phyloP scores from a whole-genome alignment of 495 filamentous ascomycete genomes.

The Viridothelium virens region DNA sequence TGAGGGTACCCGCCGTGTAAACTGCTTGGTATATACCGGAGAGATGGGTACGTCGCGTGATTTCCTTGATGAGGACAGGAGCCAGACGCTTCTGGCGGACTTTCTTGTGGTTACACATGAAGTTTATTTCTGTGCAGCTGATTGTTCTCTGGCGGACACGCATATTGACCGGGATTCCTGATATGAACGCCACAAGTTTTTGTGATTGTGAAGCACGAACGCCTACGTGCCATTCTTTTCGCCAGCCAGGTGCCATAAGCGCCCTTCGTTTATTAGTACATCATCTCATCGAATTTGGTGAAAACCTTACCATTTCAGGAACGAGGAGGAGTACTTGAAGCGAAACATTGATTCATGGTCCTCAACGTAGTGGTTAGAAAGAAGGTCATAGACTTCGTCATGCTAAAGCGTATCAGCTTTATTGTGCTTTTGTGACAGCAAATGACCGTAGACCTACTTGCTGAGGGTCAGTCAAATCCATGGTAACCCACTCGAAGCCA shows the following conservation, averaged over 20 bases:
- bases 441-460: constrained; percentile 37
- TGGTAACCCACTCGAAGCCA: constrained; percentile 87
- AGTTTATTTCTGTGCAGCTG: constrained; percentile 87
- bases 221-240: constrained; percentile 89
- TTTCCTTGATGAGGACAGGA: constrained; percentile 92
- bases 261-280: constrained; percentile 53
- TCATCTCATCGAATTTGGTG: not conserved
- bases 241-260: constrained; percentile 91
- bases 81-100: constrained; percentile 84
- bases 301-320: constrained; percentile 70
- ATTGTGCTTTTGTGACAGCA: constrained; percentile 11
- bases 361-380: constrained; percentile 91
- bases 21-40: constrained; percentile 84
- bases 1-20: constrained; percentile 83
- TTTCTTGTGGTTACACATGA: constrained; percentile 96
- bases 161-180: constrained; percentile 74
- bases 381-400: constrained; percentile 76
- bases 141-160: constrained; percentile 69
- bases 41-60: constrained; percentile 81
- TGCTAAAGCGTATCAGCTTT: constrained; percentile 36
- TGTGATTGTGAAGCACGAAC: constrained; percentile 63
- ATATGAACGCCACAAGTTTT: constrained; percentile 90
- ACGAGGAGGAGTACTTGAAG: constrained; percentile 83
- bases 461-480: constrained; percentile 65
- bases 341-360: constrained; percentile 95